Evolutionary conservation across 768 basidiomycete genomes (phyloP).

Genomic region (Phlebiopsis gigantea): DNA sequence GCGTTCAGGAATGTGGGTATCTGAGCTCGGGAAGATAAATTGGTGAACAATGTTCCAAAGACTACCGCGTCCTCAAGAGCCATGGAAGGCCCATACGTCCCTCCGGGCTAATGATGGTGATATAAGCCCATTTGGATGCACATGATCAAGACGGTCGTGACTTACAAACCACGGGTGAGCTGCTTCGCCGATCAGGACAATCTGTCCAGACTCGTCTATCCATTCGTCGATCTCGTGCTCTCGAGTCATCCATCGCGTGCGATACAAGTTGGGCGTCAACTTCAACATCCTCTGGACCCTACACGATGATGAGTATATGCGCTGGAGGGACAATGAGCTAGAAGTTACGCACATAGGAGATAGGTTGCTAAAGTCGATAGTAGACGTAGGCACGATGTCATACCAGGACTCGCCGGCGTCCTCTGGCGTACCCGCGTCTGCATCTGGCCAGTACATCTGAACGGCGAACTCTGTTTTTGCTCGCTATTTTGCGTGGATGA

Average conservation of each 20-base stretch:
- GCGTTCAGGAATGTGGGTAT: constrained; percentile 47
- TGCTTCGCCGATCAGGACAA: constrained; percentile 55
- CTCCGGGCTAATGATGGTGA: constrained; percentile 39
- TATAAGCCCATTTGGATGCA: constrained; percentile 2
- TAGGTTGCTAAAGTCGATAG: constrained; percentile 28
- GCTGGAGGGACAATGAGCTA: constrained; percentile 14
- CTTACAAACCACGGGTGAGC: constrained; percentile 52
- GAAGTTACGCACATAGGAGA: constrained; percentile 33
- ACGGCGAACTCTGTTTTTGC: constrained; percentile 31
- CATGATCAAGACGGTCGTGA: constrained; percentile 2
- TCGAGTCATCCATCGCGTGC: constrained; percentile 31
- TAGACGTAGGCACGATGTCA: constrained; percentile 27
- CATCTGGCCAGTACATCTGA: constrained; percentile 35
- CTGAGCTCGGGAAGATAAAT: constrained; percentile 40
- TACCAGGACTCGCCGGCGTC: constrained; percentile 29
- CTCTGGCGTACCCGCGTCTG: constrained; percentile 25
- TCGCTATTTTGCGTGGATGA: neutral
- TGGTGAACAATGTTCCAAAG: constrained; percentile 53
- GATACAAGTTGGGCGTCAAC: constrained; percentile 29
- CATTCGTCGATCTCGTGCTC: constrained; percentile 37
- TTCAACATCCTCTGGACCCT: constrained; percentile 34
- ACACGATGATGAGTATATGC: neutral
- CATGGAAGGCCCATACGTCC: constrained; percentile 45
- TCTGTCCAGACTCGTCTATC: constrained; percentile 41
- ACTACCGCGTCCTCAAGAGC: constrained; percentile 60